Conservation (phyloP, 352 stramenopile genomes). For the Phytophthora fragariae region DNA sequence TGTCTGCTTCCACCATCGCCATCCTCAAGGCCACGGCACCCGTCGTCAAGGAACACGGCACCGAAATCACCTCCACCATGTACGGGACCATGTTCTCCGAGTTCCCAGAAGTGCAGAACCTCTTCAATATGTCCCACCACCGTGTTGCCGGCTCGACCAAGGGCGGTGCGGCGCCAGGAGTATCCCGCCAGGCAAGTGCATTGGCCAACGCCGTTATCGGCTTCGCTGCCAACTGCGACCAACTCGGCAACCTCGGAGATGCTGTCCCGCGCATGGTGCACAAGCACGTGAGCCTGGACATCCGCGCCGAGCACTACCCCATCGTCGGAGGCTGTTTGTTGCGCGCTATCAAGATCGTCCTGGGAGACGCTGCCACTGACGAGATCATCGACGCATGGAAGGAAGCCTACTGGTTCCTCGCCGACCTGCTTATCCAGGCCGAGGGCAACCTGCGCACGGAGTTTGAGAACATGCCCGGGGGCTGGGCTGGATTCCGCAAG, state of each 20-base stretch:
- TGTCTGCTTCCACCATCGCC: constrained; percentile 48
- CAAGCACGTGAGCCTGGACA: constrained; percentile 69
- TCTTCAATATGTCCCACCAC: constrained; percentile 84
- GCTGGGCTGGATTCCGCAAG: constrained; percentile 69
- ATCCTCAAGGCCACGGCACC: constrained; percentile 76
- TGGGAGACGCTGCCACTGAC: constrained; percentile 60
- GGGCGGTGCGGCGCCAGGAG: constrained; percentile 21
- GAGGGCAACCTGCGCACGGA: constrained; percentile 54
- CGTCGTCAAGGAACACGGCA: constrained; percentile 67
- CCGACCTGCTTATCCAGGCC: constrained; percentile 66
- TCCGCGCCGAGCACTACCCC: constrained; percentile 74
- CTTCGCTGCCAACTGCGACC: constrained; percentile 74
- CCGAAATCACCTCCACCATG: constrained; percentile 72
- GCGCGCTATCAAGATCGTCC: constrained; percentile 60
- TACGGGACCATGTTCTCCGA: constrained; percentile 74
- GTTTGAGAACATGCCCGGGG: constrained; percentile 42
- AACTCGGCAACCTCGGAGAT: constrained; percentile 52
- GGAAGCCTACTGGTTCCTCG: constrained; percentile 65
- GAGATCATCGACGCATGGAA: constrained; percentile 68
- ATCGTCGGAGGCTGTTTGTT: constrained; percentile 70
- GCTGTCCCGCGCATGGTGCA: constrained; percentile 67
- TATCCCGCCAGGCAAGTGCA: constrained; percentile 55
- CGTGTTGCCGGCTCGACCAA: constrained; percentile 47
- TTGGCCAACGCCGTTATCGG: constrained; percentile 66
- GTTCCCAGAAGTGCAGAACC: constrained; percentile 64